These are phyloP conservation scores for Microstegium vimineum DNA, from an alignment of 176 grass and related monocot species.

Conservation along the genomic window DNA sequence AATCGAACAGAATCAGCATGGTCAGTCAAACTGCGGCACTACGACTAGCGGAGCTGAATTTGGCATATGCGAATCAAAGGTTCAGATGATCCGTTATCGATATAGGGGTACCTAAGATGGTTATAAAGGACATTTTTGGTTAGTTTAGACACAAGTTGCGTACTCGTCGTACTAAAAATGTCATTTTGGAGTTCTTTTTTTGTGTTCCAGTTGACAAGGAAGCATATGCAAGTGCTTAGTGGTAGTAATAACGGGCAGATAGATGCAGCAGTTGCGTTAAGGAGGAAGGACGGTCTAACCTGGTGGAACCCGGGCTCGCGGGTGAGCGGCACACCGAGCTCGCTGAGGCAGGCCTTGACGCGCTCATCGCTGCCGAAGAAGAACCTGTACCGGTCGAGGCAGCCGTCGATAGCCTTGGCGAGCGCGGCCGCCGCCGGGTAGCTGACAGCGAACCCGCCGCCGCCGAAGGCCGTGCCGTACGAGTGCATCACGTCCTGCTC, in stretches of 20 bases:
- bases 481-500: slow-evolving; percentile 91
- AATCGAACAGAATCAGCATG: background rate
- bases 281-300: slow-evolving; percentile 28
- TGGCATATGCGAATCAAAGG: background rate
- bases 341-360: slow-evolving; percentile 73
- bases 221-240: background rate
- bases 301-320: slow-evolving; percentile 95
- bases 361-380: slow-evolving; percentile 94
- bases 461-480: slow-evolving; percentile 91
- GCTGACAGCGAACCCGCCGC: slow-evolving; percentile 89
- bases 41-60: background rate
- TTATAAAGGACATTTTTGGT: background rate
- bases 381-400: slow-evolving; percentile 60
- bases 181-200: background rate
- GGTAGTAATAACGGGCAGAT: background rate
- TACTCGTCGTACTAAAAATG: too few species aligned
- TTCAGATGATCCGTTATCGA: background rate
- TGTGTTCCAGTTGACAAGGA: background rate
- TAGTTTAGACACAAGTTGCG: background rate
- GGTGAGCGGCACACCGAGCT: slow-evolving; percentile 87
- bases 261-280: background rate
- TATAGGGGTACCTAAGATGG: background rate
- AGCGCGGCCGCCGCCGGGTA: slow-evolving; percentile 69
- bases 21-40: background rate
- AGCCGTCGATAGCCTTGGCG: slow-evolving; percentile 54